Percentiles rank a stretch among this genome's conserved stretches.
These are phyloP conservation scores for Collybiopsis confluens DNA, from an alignment of 768 basidiomycete genomes.

Conservation along the genomic window DNA sequence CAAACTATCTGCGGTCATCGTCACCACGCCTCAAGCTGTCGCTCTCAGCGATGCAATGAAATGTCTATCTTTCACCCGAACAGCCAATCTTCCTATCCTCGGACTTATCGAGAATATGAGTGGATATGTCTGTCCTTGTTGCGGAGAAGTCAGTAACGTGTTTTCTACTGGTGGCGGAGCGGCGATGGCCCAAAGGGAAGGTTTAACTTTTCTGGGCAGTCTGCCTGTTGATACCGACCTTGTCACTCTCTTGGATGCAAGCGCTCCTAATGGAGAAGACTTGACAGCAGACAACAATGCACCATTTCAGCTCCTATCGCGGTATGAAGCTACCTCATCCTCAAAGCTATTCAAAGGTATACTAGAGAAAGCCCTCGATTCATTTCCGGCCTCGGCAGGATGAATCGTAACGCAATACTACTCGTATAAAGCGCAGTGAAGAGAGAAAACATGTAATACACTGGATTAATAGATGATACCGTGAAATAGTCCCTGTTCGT, in stretches of 20 bases:
- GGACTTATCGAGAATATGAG: slow-evolving; percentile 99
- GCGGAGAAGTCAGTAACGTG: slow-evolving; percentile 90
- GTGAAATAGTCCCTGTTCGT: neutral
- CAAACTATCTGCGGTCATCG: slow-evolving; percentile 79
- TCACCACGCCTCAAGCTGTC: slow-evolving; percentile 97
- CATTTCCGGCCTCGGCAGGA: neutral
- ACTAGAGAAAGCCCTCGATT: slow-evolving; percentile 20
- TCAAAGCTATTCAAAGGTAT: slow-evolving; percentile 65
- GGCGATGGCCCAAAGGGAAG: slow-evolving; percentile 77
- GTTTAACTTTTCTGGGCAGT: slow-evolving; percentile 74
- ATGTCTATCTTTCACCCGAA: slow-evolving; percentile 91
- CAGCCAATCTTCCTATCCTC: slow-evolving; percentile 80
- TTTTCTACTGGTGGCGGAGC: slow-evolving; percentile 94
- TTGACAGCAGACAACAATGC: slow-evolving; percentile 8
- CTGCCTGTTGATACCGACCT: slow-evolving; percentile 93
- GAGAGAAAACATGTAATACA: no score
- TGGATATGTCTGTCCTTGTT: slow-evolving; percentile 96
- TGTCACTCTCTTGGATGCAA: slow-evolving; percentile 78
- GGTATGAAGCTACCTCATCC: slow-evolving; percentile 67
- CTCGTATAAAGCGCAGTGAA: no score
- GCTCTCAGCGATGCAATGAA: slow-evolving; percentile 95
- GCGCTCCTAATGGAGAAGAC: slow-evolving; percentile 26
- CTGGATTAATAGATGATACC: no score
- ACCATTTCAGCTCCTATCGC: slow-evolving; percentile 47
- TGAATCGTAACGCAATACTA: no score